Conservation (phyloP, 257 asterid species). For the Solanum arcanum region DNA sequence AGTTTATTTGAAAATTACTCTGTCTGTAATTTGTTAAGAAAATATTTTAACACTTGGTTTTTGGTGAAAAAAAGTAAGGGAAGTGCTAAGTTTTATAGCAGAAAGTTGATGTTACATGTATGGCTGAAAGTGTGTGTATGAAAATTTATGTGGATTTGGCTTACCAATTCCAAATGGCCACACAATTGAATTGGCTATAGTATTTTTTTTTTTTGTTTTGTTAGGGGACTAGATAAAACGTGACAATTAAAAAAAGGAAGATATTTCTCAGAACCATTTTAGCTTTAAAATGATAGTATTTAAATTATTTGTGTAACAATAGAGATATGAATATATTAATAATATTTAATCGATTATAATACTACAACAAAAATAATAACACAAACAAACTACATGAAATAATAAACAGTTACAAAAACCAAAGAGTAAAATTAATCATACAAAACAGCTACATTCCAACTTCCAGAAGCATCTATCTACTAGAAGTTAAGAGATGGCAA, state of each 20-base stretch:
- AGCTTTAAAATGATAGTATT: too few species aligned
- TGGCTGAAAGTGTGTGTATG: background rate
- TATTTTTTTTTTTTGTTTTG: too few species aligned
- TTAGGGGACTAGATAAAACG: background rate
- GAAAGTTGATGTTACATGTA: background rate
- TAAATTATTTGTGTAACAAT: background rate
- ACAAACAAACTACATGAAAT: too few species aligned
- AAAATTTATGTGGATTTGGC: slow-evolving; percentile 12
- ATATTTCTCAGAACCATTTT: background rate
- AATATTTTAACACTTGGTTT: background rate
- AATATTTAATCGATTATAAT: background rate
- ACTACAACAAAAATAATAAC: too few species aligned
- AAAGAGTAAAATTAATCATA: too few species aligned
- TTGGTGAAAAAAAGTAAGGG: slow-evolving; percentile 5
- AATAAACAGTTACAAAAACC: too few species aligned
- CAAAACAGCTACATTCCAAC: background rate
- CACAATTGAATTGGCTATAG: background rate
- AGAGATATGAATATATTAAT: background rate
- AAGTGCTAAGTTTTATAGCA: background rate
- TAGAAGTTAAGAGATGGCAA: background rate
- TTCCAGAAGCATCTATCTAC: background rate
- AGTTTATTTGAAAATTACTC: background rate
- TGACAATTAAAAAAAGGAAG: background rate
- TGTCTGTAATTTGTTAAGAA: background rate
- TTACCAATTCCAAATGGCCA: background rate